Evolutionary conservation across 176 grass and related monocot species (phyloP).

Genomic region (Themeda triandra): DNA sequence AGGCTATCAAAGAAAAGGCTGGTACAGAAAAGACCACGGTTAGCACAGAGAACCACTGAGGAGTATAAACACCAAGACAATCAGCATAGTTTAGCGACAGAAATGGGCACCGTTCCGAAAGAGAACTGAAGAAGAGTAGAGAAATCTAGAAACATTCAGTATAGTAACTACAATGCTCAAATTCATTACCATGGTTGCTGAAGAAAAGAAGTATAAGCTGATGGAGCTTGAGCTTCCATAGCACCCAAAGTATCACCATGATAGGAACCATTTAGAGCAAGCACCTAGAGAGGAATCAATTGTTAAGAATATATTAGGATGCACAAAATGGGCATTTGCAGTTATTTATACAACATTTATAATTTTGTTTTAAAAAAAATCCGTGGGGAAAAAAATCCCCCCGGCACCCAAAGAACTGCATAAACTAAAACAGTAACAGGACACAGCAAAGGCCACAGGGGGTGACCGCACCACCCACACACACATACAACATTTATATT

Average conservation of each 20-base stretch:
- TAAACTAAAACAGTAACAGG: too few species aligned
- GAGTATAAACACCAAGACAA: not conserved
- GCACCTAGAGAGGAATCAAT: slow-evolving; percentile 47
- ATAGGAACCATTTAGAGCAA: slow-evolving; percentile 86
- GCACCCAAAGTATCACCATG: slow-evolving; percentile 96
- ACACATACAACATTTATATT: not conserved
- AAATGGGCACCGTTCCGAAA: not conserved
- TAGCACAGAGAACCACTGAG: not conserved
- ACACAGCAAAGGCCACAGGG: too few species aligned
- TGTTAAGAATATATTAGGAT: slow-evolving; percentile 4
- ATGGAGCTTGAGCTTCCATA: slow-evolving; percentile 99
- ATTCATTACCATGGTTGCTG: slow-evolving; percentile 89
- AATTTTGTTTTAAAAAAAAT: too few species aligned
- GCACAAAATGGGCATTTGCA: not conserved
- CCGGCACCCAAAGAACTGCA: too few species aligned
- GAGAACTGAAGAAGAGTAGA: not conserved
- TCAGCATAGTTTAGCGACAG: not conserved
- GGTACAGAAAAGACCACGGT: not conserved
- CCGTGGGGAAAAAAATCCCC: too few species aligned
- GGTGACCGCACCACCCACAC: too few species aligned
- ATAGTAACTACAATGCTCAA: slow-evolving; percentile 1
- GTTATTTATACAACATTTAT: not conserved
- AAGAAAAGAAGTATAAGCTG: slow-evolving; percentile 82
- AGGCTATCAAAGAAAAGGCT: not conserved
- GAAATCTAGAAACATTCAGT: not conserved